Evolutionary conservation across 768 basidiomycete species (phyloP), one percentile per base, ranked within the genome.

Genomic region (Mrakia hoshinonis): DNA sequence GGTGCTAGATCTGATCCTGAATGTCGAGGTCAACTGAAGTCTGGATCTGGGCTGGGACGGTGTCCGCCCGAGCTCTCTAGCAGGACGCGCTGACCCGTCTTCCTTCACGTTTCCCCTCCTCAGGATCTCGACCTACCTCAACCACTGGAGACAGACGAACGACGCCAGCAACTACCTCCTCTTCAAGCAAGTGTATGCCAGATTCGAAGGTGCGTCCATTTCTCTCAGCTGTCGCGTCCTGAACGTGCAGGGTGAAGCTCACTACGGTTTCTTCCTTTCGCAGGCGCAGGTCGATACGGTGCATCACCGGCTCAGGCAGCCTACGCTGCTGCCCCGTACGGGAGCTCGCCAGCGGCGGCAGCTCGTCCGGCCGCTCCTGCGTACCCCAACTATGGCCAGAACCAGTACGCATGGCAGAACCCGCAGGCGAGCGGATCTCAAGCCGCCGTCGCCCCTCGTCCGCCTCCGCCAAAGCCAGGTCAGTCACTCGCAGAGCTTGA

Each of bases 41-140:
- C 46, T 20, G 49, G 49, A 5, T 18, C 49, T n/a, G 20, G 49
- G 11, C 49, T 6, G 5, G 6, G 36, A 34, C 31, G 58, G 36
- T 31, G 2, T 12, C n/a, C 38, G 10, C 12, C 13, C 46, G 22
- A 6, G 4, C 4, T 2, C 15, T 31, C 20, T 1, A 24, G 38
- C 29, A n/a, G 51, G 22, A n/a, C 22, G 26, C n/a, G 63, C 69
- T 46, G 24, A 49, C 69, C 54, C 36, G 31, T n/a, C 64, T 43
- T 34, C 26, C 22, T n/a, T n/a, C n/a, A n/a, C n/a, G n/a, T 15
- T 11, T 46, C 29, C 10, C 48, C 10, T 13, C 22, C 60, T 39
- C 64, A 65, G 70, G 29, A 29, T 66, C 52, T 38, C 24, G n/a
- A 36, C 22, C 38, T 62, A 46, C 47, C 46, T 69, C 36, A n/a